A percentile compares a stretch with the other conserved stretches of the same genome.
These are phyloP conservation scores for Cladosporium colombiae DNA, from an alignment of 2,329 filamentous ascomycete species.

Conservation along the genomic window DNA sequence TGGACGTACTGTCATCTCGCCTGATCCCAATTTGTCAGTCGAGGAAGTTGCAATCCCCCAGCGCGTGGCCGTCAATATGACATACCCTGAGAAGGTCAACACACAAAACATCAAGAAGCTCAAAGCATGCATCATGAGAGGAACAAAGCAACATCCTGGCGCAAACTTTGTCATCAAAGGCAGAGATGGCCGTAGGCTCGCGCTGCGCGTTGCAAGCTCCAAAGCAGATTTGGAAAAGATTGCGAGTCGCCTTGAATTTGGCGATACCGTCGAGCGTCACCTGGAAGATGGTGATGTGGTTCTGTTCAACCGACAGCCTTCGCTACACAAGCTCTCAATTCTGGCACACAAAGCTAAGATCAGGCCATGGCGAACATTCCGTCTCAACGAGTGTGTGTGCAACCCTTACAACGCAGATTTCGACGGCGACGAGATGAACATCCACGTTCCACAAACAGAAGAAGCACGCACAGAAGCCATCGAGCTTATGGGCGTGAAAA, in stretches of 20 bases:
- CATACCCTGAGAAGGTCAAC: slow-evolving; percentile 87
- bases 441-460: slow-evolving; percentile 96
- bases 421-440: slow-evolving; percentile 98
- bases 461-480: slow-evolving; percentile 94
- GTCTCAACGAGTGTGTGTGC: slow-evolving; percentile 96
- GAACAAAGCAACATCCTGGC: slow-evolving; percentile 78
- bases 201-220: slow-evolving; percentile 57
- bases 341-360: slow-evolving; percentile 94
- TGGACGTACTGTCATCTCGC: slow-evolving; percentile 94
- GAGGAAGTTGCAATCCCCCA: slow-evolving; percentile 91
- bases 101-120: slow-evolving; percentile 84
- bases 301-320: slow-evolving; percentile 96
- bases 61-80: slow-evolving; percentile 92
- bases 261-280: slow-evolving; percentile 91
- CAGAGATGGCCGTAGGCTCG: slow-evolving; percentile 68
- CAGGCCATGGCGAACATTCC: slow-evolving; percentile 91
- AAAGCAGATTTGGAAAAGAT: slow-evolving; percentile 62
- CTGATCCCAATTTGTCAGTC: slow-evolving; percentile 90
- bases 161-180: slow-evolving; percentile 80
- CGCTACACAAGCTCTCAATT: slow-evolving; percentile 97
- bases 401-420: slow-evolving; percentile 99
- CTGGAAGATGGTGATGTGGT: slow-evolving; percentile 94
- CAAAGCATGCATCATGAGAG: slow-evolving; percentile 70
- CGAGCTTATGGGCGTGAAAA: slow-evolving; percentile 95
- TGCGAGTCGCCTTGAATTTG: slow-evolving; percentile 74